Base-by-base conservation (phyloP, 345 rosid species). In the Barbarea vulgaris region DNA sequence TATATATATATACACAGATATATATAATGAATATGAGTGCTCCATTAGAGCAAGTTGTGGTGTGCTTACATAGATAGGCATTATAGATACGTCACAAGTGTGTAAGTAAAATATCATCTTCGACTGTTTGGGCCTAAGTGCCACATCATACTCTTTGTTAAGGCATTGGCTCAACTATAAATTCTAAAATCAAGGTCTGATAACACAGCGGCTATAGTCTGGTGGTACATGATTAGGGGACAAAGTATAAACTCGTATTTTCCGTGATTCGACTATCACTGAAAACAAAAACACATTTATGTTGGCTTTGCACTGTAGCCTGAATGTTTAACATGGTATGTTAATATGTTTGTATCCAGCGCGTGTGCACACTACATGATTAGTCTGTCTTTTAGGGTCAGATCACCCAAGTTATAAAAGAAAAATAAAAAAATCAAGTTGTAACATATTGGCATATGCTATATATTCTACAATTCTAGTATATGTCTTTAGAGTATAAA, bases 1-100 rank as follows among this genome's bases (percentile, higher is more conserved):
- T n/a, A 63, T 48, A 24, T 52, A 41, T 52, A 25, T 52, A 52
- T 50, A 19, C 14, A 33, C 34, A 9, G 5, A 22, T 13, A 4
- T 11, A 52, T 54, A 58, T 27, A 42, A 56, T 56, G 51, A 25
- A 24, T 65, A 17, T 58, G 41, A 68, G 67, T 75, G 79, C 56
- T 37, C 74, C 63, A 68, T 37, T 50, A 67, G 6, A 44, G 6
- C 72, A 31, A 59, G 14, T 75, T 58, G 59, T 67, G 24, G 30
- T 57, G 33, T 67, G 44, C 51, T 27, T 14, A 58, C 30, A 46
- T 55, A 55, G 10, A 28, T 52, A 28, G 18, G 48, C 19, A 44
- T 42, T 30, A 28, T 25, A 69, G 8, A 54, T 44, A 75, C 67
- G 62, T 75, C 69, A 67, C 15, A 27, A 67, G 1, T 28, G 64